phyloP scores from a whole-genome alignment of 768 basidiomycete genomes.

The Tubosaeta sp. region DNA sequence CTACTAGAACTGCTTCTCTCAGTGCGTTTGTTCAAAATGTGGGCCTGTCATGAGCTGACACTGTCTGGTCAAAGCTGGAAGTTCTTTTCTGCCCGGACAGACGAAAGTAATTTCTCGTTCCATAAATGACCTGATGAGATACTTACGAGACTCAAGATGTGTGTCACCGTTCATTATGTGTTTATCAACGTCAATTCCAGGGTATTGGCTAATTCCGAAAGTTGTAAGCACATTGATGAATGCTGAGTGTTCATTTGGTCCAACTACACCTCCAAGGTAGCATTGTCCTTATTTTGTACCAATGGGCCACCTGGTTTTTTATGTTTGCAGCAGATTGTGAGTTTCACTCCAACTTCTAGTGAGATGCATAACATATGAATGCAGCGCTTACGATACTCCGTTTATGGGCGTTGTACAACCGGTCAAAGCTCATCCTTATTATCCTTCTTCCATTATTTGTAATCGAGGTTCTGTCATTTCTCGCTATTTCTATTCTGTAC shows the following conservation, averaged over 20 bases:
- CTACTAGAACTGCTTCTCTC: neutral
- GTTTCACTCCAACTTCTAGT: neutral
- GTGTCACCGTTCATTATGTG: neutral
- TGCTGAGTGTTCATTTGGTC: neutral
- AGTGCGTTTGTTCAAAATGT: neutral
- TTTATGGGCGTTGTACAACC: neutral
- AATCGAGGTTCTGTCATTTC: neutral
- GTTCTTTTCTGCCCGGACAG: neutral
- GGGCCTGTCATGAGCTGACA: neutral
- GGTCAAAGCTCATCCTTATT: neutral
- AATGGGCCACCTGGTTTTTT: neutral
- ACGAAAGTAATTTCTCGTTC: neutral
- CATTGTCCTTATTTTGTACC: neutral
- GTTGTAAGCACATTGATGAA: neutral
- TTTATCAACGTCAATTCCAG: too few species aligned
- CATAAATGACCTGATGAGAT: neutral
- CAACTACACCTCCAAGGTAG: neutral
- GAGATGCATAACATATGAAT: neutral
- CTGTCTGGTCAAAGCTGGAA: neutral
- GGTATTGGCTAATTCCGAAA: too few species aligned
- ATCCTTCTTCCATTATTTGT: neutral
- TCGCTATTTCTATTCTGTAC: neutral
- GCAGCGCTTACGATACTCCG: neutral
- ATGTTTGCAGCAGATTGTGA: neutral
- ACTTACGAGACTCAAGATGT: neutral